Evolutionary conservation across 164 flowering plant genomes (phyloP), one percentile per base, ranked within the genome.

Genomic region (Nymphaea thermarum): DNA sequence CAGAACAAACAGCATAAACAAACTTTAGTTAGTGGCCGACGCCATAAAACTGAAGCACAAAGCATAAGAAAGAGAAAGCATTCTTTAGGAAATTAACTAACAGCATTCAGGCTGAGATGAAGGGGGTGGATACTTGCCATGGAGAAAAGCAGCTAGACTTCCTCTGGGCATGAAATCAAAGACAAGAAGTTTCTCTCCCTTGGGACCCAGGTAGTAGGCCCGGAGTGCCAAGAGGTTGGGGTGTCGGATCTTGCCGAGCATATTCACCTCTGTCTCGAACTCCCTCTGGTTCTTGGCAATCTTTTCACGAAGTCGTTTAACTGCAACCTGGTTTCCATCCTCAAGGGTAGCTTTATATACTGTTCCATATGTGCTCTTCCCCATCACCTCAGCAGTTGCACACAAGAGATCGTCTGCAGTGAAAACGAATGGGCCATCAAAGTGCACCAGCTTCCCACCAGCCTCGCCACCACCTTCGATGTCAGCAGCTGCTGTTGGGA

Each of bases 361-460:
- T 0, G 99, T 95, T 60, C 99, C 99, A 45, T 85, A 95, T 25
- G 82, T 78, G 61, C 93, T 89, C 81, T 95, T 95, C 70, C 98
- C 98, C 98, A 95, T 92, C 42, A 92, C 87, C 77, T 95, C 99
- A 0, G 99, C 99, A 5, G 97, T 90, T 3, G 98, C 99, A 68
- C 98, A 90, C 70, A 95, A 68, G 61, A 95, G 78, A 75, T 95
- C 99, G 63, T 95, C 98, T 5, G 96, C 99, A 1, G 98, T 85
- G 70, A 95, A 95, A 62, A 82, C 88, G 61, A 87, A 79, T 12
- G 90, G 90, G 36, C 99, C 98, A 70, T 90, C 96, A 75, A 95
- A 95, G 64, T 89, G 98, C 15, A 95, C 99, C 51, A 95, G 71
- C 72, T 87, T 95, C 16, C 99, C 99, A 43, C 98, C 98, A 25